These are phyloP conservation scores for Fomitopsis betulina DNA, from an alignment of 1,284 basidiomycete species.

Conservation along the genomic window DNA sequence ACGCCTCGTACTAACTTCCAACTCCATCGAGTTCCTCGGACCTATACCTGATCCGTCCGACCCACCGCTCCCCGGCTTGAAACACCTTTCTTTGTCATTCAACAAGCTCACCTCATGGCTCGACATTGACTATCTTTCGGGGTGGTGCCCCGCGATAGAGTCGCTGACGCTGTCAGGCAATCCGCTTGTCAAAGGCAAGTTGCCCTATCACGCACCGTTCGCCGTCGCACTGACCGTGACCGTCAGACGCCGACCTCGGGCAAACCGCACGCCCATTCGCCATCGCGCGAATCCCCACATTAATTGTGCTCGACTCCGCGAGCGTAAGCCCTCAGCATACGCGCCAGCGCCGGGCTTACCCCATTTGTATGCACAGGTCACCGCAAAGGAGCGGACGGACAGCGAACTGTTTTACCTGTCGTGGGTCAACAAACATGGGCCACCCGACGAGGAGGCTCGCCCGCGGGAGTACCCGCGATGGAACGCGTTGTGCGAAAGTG, in stretches of 20 bases:
- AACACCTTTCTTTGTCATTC: slow-evolving; percentile 59
- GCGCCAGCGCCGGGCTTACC: slow-evolving; percentile 11
- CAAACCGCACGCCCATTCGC: slow-evolving; percentile 59
- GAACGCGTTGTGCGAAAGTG: slow-evolving; percentile 58
- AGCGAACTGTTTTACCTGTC: slow-evolving; percentile 85
- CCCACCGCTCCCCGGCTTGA: slow-evolving; percentile 26
- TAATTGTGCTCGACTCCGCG: slow-evolving; percentile 67
- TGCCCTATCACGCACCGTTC: background rate
- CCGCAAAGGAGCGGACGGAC: slow-evolving; percentile 73
- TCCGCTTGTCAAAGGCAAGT: slow-evolving; percentile 51
- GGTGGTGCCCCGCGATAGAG: slow-evolving; percentile 61
- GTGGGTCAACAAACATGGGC: slow-evolving; percentile 43
- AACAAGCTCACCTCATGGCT: slow-evolving; percentile 64
- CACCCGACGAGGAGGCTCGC: slow-evolving; percentile 41
- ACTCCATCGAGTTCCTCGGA: slow-evolving; percentile 45
- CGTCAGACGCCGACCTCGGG: slow-evolving; percentile 33
- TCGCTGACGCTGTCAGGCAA: slow-evolving; percentile 58
- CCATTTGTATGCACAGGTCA: slow-evolving; percentile 45
- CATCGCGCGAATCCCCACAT: slow-evolving; percentile 67
- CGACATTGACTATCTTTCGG: slow-evolving; percentile 64
- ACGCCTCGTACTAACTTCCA: slow-evolving; percentile 68
- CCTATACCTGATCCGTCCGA: slow-evolving; percentile 12
- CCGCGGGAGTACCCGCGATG: slow-evolving; percentile 56
- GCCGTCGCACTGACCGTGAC: background rate
- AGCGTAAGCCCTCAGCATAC: slow-evolving; percentile 37